Base-by-base conservation (phyloP, 345 rosid genomes). In the Limnanthes douglasii region DNA sequence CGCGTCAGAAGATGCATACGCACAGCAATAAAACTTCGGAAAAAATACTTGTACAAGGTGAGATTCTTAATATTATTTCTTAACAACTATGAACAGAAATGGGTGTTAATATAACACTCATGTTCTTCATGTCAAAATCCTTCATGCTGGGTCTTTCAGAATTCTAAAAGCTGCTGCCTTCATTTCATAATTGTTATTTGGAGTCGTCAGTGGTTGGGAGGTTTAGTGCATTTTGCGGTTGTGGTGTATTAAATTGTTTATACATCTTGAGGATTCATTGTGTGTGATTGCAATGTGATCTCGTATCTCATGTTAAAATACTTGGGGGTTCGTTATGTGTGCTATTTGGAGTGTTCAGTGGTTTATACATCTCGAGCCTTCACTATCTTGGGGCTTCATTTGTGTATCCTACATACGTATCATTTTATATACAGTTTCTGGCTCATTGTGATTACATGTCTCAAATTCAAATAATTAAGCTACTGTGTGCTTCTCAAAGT, bases 31-130 rank as follows among this genome's bases (percentile, higher is more conserved):
- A 79, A 69, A 65, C 68, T 72, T 33, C 73, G 82, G 39, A 75
- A 72, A 57, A 79, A 75, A 53, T 75, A 75, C 40, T 61, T 69
- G 38, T 60, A 57, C 65, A 75, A 75, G 81, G 93, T 75, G 41
- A 23, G 63, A 29, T 46, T 11, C 29, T 43, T 18, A 16, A 14
- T 15, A 44, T 9, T 48, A 24, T 12, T 3, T 18, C 37, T 21
- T 16, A 11, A 39, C 41, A 46, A 11, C 3, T 31, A 3, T 24
- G 15, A 22, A 20, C 31, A 18, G 19, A 16, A 17, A 4, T 7
- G 15, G 3, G 5, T 30, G 34, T 13, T 6, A 8, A 21, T 16
- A 3, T 26, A 2, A 8, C 10, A 10, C 5, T 8, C 12, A 6
- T 13, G 5, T 8, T 30, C 13, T 2, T 3, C 1, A 17, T 31